Percentiles rank a stretch among this genome's conserved stretches.
These are phyloP conservation scores for Podospora tetraspora DNA, from an alignment of 495 filamentous ascomycete species.

Conservation along the genomic window DNA sequence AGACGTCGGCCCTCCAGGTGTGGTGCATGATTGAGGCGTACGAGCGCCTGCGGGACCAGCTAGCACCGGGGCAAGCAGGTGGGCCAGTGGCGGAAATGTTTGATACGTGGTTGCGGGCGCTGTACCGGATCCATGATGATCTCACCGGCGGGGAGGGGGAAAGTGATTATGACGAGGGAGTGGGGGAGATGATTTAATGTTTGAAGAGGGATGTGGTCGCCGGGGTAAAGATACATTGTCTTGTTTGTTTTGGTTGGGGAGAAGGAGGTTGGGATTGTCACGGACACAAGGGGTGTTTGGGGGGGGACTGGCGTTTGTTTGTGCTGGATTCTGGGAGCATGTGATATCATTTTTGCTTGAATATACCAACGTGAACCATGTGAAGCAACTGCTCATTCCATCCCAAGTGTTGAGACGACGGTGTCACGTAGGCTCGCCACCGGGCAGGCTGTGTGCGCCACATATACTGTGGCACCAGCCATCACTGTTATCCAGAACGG, in stretches of 20 bases:
- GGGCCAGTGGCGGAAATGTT: constrained; percentile 32
- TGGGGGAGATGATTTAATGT: constrained; percentile 24
- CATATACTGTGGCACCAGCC: not conserved
- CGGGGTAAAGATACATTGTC: not conserved
- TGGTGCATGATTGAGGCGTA: constrained; percentile 50
- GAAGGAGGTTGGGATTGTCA: not conserved
- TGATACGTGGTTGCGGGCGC: constrained; percentile 40
- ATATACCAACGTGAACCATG: not conserved
- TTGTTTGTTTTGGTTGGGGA: not conserved
- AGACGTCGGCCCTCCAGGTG: constrained; percentile 53
- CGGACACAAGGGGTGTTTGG: not conserved
- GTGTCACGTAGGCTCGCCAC: not conserved
- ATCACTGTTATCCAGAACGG: not conserved
- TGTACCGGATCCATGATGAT: constrained; percentile 38
- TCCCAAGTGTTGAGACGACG: not conserved
- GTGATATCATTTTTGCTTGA: not conserved
- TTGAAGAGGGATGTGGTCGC: not conserved
- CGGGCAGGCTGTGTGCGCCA: not conserved
- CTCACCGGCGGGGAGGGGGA: constrained; percentile 14
- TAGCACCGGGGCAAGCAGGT: constrained; percentile 22
- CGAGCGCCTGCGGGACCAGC: constrained; percentile 37
- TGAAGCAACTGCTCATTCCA: not conserved
- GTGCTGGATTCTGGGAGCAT: not conserved
- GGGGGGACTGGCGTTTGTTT: not conserved
- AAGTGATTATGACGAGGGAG: constrained; percentile 17